Conservation (phyloP, 306 rosid species). For the Mucuna pruriens region DNA sequence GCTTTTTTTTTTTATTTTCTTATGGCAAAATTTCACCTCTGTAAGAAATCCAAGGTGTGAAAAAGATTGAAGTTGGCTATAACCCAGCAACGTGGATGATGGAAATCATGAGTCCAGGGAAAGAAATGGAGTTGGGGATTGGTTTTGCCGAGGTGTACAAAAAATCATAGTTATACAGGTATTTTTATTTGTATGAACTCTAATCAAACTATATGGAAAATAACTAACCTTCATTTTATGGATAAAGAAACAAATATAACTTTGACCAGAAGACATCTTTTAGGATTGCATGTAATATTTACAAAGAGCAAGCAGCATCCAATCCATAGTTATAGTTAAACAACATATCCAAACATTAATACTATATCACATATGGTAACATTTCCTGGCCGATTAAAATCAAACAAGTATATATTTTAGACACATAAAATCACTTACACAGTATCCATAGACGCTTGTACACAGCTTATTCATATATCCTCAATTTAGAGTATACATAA, state of each 20-base stretch:
- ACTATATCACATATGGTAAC: neutral
- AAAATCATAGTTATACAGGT: neutral
- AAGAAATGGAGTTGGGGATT: neutral
- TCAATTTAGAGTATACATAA: neutral
- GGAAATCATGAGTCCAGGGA: neutral
- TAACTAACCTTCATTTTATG: no score
- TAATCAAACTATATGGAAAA: neutral
- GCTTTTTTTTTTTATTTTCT: no score
- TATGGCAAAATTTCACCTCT: neutral
- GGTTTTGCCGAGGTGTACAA: neutral
- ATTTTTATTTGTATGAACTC: neutral
- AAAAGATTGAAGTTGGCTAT: neutral
- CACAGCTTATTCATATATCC: neutral
- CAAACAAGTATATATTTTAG: neutral
- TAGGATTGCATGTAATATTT: constrained; percentile 11
- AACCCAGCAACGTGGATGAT: neutral
- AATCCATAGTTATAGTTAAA: neutral
- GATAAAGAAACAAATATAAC: neutral
- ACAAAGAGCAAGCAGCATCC: constrained; percentile 9
- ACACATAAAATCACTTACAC: neutral
- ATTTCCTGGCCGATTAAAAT: neutral
- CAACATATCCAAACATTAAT: constrained; percentile 5
- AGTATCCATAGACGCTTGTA: neutral
- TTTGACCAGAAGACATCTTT: neutral
- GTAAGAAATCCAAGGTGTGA: neutral